A percentile compares a stretch with the other conserved stretches of the same genome.
Conservation (phyloP, 2,329 filamentous ascomycete genomes). For the Colletotrichum costaricense region DNA sequence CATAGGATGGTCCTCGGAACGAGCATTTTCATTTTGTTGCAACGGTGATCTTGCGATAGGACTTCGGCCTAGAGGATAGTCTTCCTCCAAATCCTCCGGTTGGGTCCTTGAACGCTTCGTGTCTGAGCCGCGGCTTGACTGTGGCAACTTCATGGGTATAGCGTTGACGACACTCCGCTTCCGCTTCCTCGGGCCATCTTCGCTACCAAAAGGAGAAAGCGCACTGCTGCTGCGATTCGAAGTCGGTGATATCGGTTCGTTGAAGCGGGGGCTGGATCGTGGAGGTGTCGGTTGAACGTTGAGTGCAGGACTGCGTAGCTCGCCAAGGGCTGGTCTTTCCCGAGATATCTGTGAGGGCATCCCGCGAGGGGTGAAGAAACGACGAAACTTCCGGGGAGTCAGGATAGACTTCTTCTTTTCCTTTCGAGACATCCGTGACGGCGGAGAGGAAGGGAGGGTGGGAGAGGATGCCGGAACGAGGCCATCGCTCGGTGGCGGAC, state of each 20-base stretch:
- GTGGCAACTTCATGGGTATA: conserved; percentile 33
- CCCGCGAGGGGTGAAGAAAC: conserved; percentile 64
- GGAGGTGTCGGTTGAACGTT: conserved; percentile 42
- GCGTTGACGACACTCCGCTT: conserved; percentile 30
- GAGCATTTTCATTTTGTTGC: conserved; percentile 1
- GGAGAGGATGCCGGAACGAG: conserved; percentile 36
- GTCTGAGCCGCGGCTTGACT: conserved; percentile 5
- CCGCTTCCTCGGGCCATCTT: conserved; percentile 34
- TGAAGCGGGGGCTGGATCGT: conserved; percentile 3
- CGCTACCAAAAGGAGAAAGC: conserved; percentile 25
- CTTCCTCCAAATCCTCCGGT: conserved; percentile 20
- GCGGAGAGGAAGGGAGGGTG: conserved; percentile 40
- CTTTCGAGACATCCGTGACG: conserved; percentile 46
- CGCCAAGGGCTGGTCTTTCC: conserved; percentile 52
- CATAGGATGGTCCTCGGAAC: conserved; percentile 7
- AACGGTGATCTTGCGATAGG: conserved; percentile 14
- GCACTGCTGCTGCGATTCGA: conserved; percentile 13
- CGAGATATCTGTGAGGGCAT: conserved; percentile 51
- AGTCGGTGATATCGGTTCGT: conserved; percentile 21
- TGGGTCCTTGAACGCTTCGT: conserved; percentile 20
- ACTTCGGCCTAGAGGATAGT: conserved; percentile 16
- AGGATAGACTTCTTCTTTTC: conserved; percentile 63
- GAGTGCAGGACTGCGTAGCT: conserved; percentile 52
- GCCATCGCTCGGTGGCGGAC: conserved; percentile 37
- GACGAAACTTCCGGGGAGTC: conserved; percentile 64